Base-by-base conservation (phyloP, 2,329 filamentous ascomycete species). In the Chaetomium sp. region DNA sequence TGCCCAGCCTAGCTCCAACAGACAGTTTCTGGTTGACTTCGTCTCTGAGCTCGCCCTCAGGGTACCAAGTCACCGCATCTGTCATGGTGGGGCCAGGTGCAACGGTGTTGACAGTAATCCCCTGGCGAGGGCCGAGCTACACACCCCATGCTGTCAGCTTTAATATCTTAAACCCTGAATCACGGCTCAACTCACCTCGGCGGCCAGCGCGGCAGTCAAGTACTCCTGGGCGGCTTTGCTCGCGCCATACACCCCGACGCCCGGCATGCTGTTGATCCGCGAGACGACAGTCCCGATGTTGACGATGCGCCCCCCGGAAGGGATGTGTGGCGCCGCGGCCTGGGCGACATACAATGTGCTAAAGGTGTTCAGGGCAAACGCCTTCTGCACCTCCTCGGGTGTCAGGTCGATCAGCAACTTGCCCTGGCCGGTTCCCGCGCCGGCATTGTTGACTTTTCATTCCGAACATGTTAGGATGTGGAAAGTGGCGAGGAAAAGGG, bases 51-150 rank as follows among this genome's bases (percentile, higher is more conserved):
- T 64, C 64, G 1, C 47, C 47, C 2, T 64, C 70, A 0, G 64
- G 47, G 0, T 70, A 70, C 57, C 68, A 66, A 1, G 71, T 61
- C 7, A 12, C 54, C 8, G 63, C 62, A 6, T 80, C 78, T 1
- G 80, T 81, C 0, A 49, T 57, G 0, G 77, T 75, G 0, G 77
- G 76, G 0, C 80, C 80, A 0, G 79, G 80, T 0, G 75, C 75
- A 8, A 81, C 68, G 1, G 78, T 76, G 57, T 81, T 82, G 47
- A 81, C 74, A 0, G 79, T 81, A 60, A 82, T 78, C 16, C 79
- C 78, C 49, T 73, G 72, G 23, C 72, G 74, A 0, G 70, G 67
- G 1, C 78, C 78, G 16, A 78, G 71, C 60, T 62, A 33, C 1
- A 38, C 31, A 27, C 13, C 57, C 23, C n/a, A 19, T 19, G 7